Base-by-base conservation (phyloP, 176 grass and related monocot species). In the Microstegium vimineum region DNA sequence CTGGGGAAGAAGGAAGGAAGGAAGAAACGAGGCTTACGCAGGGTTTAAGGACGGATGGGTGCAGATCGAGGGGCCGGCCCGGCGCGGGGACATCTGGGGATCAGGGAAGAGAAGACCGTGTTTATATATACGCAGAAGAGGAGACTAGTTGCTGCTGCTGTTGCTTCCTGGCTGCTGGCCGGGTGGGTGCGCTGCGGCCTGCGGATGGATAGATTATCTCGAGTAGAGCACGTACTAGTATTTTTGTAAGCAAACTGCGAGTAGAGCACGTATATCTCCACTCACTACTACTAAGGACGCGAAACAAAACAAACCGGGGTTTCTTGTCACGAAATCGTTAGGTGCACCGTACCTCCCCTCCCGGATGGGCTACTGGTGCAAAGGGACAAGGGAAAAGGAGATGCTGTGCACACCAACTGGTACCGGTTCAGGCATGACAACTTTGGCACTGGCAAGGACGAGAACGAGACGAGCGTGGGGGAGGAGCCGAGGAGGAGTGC, bases 61-160 rank as follows among this genome's bases (percentile, higher is more conserved):
- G 43, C 2, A 17, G 49, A 11, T n/a, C 35, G 45, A n/a, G n/a
- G n/a, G 49, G 15, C 31, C 9, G 77, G 80, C 20, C 4, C 66
- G n/a, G n/a, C n/a, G n/a, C n/a, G 20, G 87, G 73, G 83, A 86
- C 88, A 82, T 73, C 43, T 82, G 83, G 78, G 83, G 73, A 66
- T 81, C 73, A 82, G 66, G 67, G 67, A 45, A 56, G 56, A 65
- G 74, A 0, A 47, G 16, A 1, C 12, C 73, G 30, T 81, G 63
- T 90, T 82, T 90, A 79, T 45, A 77, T 1, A 43, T 28, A 27
- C 10, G 4, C 14, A 9, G 8, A 10, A 7, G 22, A 23, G 22
- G 0, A 25, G 4, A 18, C n/a, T n/a, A n/a, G 54, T 6, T 6
- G 36, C 18, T 70, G 16, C 8, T 20, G 17, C n/a, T n/a, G n/a